A percentile compares a stretch with the other conserved stretches of the same genome.
Conservation (phyloP, 2,329 filamentous ascomycete genomes). For the Claviceps fusiformis region DNA sequence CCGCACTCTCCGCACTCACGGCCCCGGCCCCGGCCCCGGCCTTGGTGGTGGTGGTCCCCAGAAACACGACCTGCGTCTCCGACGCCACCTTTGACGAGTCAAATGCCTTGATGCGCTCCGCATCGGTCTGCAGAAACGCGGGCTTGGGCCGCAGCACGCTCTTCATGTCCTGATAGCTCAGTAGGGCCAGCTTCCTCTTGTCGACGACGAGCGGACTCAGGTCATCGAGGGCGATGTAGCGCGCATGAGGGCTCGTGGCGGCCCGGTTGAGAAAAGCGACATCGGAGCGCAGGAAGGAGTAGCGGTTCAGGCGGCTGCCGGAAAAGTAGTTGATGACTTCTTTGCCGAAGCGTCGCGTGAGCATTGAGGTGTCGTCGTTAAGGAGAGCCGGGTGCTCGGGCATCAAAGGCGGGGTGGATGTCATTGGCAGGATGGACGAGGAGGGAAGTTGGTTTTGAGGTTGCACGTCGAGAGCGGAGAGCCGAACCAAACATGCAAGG, state of each 20-base stretch:
- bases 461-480: not conserved
- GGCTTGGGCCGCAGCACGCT: conserved; percentile 57
- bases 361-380: conserved; percentile 44
- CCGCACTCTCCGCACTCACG: conserved; percentile 13
- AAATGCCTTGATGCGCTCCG: conserved; percentile 57
- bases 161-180: conserved; percentile 54
- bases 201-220: conserved; percentile 56
- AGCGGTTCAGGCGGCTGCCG: conserved; percentile 62
- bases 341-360: conserved; percentile 63
- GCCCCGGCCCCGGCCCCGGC: not conserved
- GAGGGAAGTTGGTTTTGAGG: not conserved
- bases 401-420: conserved; percentile 17
- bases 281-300: conserved; percentile 64
- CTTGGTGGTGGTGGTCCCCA: conserved; percentile 36
- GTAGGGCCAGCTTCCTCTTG: conserved; percentile 50
- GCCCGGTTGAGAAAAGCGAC: conserved; percentile 56
- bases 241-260: conserved; percentile 48
- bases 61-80: conserved; percentile 60
- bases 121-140: conserved; percentile 53
- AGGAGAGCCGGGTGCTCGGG: conserved; percentile 32
- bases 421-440: conserved; percentile 13
- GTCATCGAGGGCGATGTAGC: conserved; percentile 67
- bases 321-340: conserved; percentile 78
- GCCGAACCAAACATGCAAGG: too few species aligned
- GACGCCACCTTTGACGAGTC: conserved; percentile 58